These are phyloP conservation scores for Delonix regia DNA, from an alignment of 306 rosid genomes.

Conservation along the genomic window DNA sequence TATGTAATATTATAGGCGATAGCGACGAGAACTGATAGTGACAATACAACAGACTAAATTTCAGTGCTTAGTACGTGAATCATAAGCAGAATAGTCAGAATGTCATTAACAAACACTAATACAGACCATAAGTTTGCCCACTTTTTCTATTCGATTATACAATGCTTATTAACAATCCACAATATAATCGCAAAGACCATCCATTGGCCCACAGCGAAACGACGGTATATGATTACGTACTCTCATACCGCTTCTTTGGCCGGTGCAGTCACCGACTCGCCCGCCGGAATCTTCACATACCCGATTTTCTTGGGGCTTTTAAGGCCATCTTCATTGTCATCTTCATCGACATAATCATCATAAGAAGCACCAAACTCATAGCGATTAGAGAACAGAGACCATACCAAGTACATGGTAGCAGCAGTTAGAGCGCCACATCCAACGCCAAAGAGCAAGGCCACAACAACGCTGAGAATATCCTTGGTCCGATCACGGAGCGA, in stretches of 20 bases:
- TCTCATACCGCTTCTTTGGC: conserved; percentile 44
- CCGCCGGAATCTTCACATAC: conserved; percentile 61
- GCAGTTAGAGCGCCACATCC: conserved; percentile 82
- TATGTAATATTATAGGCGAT: background rate
- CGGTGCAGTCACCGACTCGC: conserved; percentile 38
- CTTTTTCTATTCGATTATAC: background rate
- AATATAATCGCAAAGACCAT: background rate
- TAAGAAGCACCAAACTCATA: conserved; percentile 30
- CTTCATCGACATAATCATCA: conserved; percentile 37
- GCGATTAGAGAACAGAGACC: conserved; percentile 57
- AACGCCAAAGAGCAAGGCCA: conserved; percentile 73
- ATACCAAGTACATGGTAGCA: conserved; percentile 71
- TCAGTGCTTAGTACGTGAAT: background rate
- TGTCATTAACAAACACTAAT: conserved; percentile 24
- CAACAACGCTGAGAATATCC: conserved; percentile 74
- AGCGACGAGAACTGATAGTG: background rate
- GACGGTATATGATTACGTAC: background rate
- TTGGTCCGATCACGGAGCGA: conserved; percentile 78
- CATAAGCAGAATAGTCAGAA: conserved; percentile 10
- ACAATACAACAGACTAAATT: conserved; percentile 10
- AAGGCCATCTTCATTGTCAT: conserved; percentile 26
- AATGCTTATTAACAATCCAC: conserved; percentile 26
- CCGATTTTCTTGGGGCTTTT: conserved; percentile 64
- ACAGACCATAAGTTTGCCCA: conserved; percentile 22
- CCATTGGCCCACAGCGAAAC: background rate